Percentiles rank a stretch among this genome's conserved stretches.
phyloP scores from a whole-genome alignment of 78 protist species.

The Isochrysis galbana region DNA sequence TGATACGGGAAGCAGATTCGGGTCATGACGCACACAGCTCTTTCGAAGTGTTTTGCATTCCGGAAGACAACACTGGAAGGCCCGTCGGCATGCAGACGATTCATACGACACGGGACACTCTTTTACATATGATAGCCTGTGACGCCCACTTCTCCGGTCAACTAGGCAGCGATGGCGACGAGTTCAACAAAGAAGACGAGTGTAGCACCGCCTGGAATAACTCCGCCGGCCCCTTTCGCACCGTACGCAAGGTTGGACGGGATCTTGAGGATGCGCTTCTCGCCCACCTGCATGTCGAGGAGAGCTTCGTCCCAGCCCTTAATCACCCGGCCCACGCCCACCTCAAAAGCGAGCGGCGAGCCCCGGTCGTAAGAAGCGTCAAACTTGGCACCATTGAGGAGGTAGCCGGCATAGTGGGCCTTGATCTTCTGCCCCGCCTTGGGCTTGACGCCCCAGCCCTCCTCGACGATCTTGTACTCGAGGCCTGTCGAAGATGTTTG shows the following conservation, averaged over 20 bases:
- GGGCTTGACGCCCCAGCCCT: slow-evolving; percentile 20
- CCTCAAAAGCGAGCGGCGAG: slow-evolving; percentile 65
- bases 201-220: neutral
- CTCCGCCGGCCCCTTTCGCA: neutral
- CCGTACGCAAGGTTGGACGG: neutral
- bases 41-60: too few relatives aligned
- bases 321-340: slow-evolving; percentile 46
- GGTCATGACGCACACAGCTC: too few relatives aligned
- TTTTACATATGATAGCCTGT: too few relatives aligned
- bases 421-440: slow-evolving; percentile 2
- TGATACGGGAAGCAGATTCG: too few relatives aligned
- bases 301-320: slow-evolving; percentile 40
- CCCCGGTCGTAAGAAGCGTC: slow-evolving; percentile 72
- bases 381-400: slow-evolving; percentile 68
- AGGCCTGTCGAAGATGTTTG: neutral
- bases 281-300: slow-evolving; percentile 12
- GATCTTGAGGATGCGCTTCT: neutral
- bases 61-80: too few relatives aligned
- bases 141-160: too few relatives aligned
- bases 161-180: neutral
- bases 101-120: too few relatives aligned
- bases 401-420: slow-evolving; percentile 76
- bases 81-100: too few relatives aligned
- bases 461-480: slow-evolving; percentile 4
- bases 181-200: neutral